A percentile compares a stretch with the other conserved stretches of the same genome.
phyloP scores from a whole-genome alignment of 495 filamentous ascomycete species.

The Hypoxylon lienhwacheense region DNA sequence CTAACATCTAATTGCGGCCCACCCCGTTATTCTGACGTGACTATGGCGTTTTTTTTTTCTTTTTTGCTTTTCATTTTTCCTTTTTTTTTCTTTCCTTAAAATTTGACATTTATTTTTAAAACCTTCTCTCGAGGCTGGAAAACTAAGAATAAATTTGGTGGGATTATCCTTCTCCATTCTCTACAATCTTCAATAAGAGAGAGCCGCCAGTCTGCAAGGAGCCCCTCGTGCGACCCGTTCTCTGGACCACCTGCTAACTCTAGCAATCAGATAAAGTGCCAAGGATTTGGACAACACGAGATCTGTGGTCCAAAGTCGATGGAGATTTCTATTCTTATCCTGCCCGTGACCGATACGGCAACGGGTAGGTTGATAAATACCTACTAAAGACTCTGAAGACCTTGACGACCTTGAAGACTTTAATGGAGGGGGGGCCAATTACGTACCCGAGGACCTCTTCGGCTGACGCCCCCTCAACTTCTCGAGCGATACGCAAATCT shows the following conservation, averaged over 20 bases:
- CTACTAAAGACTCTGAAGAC: slow-evolving; percentile 24
- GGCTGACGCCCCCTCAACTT: slow-evolving; percentile 18
- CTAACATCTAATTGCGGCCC: slow-evolving; percentile 7
- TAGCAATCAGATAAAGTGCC: slow-evolving; percentile 29
- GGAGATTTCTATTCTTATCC: slow-evolving; percentile 31
- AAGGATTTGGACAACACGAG: slow-evolving; percentile 27
- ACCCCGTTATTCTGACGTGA: slow-evolving; percentile 24
- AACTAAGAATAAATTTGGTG: slow-evolving; percentile 29
- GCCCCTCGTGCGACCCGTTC: slow-evolving; percentile 14
- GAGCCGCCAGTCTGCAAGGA: slow-evolving; percentile 28
- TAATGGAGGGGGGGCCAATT: no score
- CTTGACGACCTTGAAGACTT: no score
- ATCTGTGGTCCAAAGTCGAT: slow-evolving; percentile 28
- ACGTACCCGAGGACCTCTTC: slow-evolving; percentile 24
- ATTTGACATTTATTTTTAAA: no score
- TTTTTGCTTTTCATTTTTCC: no score
- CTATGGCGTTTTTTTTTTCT: slow-evolving; percentile 1
- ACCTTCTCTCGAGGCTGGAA: slow-evolving; percentile 4
- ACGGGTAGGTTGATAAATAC: slow-evolving; percentile 20
- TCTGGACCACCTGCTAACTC: slow-evolving; percentile 13
- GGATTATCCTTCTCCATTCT: slow-evolving; percentile 2
- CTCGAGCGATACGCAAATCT: slow-evolving; percentile 27
- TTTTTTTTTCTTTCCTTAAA: no score
- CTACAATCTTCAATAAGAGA: neutral
- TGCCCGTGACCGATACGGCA: slow-evolving; percentile 15